A percentile compares a stretch with the other conserved stretches of the same genome.
phyloP scores from a whole-genome alignment of 257 asterid genomes.

The Penstemon newberryi region DNA sequence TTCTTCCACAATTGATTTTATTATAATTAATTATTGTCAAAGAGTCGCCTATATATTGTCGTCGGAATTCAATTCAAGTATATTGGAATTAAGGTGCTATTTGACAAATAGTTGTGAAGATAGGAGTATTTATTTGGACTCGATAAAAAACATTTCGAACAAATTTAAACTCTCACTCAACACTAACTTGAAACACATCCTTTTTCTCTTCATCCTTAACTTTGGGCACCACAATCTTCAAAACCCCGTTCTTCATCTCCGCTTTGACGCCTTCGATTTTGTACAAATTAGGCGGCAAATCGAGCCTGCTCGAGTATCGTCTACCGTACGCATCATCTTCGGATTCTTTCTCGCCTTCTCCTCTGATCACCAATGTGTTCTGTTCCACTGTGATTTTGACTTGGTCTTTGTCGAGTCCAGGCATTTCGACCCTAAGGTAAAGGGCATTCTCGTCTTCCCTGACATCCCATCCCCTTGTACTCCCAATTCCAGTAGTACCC shows the following conservation, averaged over 20 bases:
- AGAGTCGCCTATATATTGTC: too few species aligned
- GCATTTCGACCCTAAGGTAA: slow-evolving; percentile 31
- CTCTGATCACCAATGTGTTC: slow-evolving; percentile 26
- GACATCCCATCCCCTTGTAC: not conserved
- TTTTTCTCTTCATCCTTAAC: slow-evolving; percentile 6
- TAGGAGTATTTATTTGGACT: too few species aligned
- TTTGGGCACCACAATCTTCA: slow-evolving; percentile 39
- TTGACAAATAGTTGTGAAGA: too few species aligned
- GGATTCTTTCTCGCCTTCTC: slow-evolving; percentile 33
- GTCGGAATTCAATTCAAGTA: too few species aligned
- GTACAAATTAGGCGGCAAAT: slow-evolving; percentile 11
- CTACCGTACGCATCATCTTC: slow-evolving; percentile 23
- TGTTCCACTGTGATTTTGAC: slow-evolving; percentile 34
- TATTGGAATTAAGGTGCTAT: too few species aligned
- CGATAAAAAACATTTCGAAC: too few species aligned
- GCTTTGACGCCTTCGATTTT: slow-evolving; percentile 33
- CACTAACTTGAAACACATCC: slow-evolving; percentile 20
- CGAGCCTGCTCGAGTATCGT: slow-evolving; percentile 31
- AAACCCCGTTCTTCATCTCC: slow-evolving; percentile 42
- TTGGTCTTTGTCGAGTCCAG: slow-evolving; percentile 36
- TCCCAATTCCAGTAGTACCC: not conserved
- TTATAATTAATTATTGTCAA: too few species aligned
- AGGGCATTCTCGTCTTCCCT: slow-evolving; percentile 20
- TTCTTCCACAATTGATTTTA: too few species aligned
- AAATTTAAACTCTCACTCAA: not conserved